Evolutionary conservation across 192 early-diverging fungal genomes (phyloP), one percentile per base, ranked within the genome.

Genomic region (Entrophospora sp.): DNA sequence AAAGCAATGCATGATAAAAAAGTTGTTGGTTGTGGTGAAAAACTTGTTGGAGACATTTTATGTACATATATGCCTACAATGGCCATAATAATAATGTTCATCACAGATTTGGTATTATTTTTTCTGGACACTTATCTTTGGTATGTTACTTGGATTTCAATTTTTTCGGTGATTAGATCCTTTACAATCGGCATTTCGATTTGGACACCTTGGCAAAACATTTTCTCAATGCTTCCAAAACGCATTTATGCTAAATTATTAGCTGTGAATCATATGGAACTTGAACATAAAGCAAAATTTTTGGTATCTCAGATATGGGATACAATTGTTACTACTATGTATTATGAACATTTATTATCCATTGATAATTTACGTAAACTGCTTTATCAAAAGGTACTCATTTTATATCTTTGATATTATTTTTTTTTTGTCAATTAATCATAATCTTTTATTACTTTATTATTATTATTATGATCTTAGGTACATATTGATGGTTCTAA

Each of bases 81-180:
- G 30, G 87, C 86, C 2, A 76, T 90, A 24, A 78, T 79, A 1
- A 75, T 89, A 40, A 89, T 91, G 86, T 83, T 90, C 72, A 65
- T 88, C 56, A 81, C 88, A 24, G 84, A 88, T 53, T 66, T 90
- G 48, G 76, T 85, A 10, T 82, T 93, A 13, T 91, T 86, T 70
- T 93, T 93, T 68, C 69, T 91, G 43, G 89, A 91, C 59, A 93
- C 91, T 0, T 93, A 93, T 64, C 77, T 93, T 64, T 93, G 91
- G 89, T 93, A 89, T 61, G 86, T 90, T 25, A 88, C 91, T 40
- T 91, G 89, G 88, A 89, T 87, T 69, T 88, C 89, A 1, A 64
- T 87, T 43, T 89, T 93, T 49, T 91, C 89, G 3, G 87, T 91
- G 25, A 81, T 79, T 28, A 81, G 83, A 44, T 84, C 89, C 5